A percentile compares a stretch with the other conserved stretches of the same genome.
These are phyloP conservation scores for Xerophyta viscosa DNA, from an alignment of 106 monocot genomes.

Conservation along the genomic window DNA sequence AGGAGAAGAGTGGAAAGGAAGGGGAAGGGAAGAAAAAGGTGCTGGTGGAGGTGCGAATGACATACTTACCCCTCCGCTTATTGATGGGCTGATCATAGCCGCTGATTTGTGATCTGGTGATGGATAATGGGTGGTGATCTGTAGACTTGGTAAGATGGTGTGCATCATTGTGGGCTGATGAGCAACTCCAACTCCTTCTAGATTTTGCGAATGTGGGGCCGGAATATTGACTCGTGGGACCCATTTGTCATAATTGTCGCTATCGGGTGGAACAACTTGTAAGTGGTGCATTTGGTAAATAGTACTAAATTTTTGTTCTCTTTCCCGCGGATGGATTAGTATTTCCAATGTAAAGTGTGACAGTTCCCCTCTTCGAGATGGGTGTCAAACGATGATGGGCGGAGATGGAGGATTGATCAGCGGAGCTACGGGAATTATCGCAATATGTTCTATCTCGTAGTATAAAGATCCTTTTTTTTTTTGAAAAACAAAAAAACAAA, in stretches of 20 bases:
- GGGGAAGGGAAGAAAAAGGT: neutral
- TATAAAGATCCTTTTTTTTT: no score
- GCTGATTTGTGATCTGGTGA: neutral
- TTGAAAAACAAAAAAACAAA: no score
- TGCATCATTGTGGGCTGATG: slow-evolving; percentile 1
- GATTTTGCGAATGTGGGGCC: neutral
- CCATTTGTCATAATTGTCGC: neutral
- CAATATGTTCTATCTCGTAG: no score
- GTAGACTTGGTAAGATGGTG: neutral
- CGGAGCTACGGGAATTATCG: no score
- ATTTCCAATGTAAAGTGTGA: no score
- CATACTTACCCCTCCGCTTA: neutral
- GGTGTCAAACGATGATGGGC: no score
- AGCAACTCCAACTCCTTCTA: neutral
- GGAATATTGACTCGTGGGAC: neutral
- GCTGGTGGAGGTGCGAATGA: neutral
- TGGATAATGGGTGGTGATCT: neutral
- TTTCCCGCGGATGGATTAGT: no score
- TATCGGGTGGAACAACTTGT: no score
- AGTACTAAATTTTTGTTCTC: no score
- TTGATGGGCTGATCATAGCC: neutral
- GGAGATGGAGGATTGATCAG: no score
- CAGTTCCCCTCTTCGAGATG: no score
- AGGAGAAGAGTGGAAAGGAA: neutral
- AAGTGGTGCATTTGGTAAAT: no score